Evolutionary conservation across 2,329 filamentous ascomycete genomes (phyloP).

Genomic region (Alternaria triticimaculans): DNA sequence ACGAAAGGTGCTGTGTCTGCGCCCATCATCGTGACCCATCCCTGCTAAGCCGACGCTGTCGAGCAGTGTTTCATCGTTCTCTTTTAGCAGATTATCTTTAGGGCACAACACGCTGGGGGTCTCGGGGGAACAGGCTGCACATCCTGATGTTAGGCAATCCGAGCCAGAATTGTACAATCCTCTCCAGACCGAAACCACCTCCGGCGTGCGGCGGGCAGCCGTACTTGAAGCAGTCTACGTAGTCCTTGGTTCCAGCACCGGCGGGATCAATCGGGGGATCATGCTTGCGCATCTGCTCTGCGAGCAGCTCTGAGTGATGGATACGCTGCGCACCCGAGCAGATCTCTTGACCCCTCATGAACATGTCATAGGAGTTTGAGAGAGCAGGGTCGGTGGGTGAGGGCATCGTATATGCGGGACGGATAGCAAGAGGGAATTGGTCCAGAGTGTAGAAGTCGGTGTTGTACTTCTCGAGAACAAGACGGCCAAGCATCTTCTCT

Average conservation of each 20-base stretch:
- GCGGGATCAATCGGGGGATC: constrained; percentile 64
- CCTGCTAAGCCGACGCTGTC: background rate
- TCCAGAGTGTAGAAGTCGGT: constrained; percentile 98
- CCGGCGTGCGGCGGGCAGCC: constrained; percentile 70
- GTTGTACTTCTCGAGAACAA: constrained; percentile 86
- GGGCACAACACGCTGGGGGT: constrained; percentile 63
- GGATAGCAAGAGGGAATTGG: constrained; percentile 88
- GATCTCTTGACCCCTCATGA: constrained; percentile 74
- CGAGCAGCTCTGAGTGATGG: constrained; percentile 65
- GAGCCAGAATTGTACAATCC: constrained; percentile 71
- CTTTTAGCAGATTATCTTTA: constrained; percentile 28
- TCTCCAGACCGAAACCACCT: constrained; percentile 69
- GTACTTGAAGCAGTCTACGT: constrained; percentile 68
- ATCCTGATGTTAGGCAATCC: constrained; percentile 69
- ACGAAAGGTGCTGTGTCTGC: background rate
- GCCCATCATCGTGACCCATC: background rate
- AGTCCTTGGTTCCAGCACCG: constrained; percentile 66
- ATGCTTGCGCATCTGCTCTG: constrained; percentile 64
- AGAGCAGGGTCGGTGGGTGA: constrained; percentile 56
- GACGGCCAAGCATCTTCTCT: constrained; percentile 85
- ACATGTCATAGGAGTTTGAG: constrained; percentile 72
- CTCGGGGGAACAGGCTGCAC: constrained; percentile 68
- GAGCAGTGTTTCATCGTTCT: background rate
- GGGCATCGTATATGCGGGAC: constrained; percentile 92
- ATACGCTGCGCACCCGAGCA: constrained; percentile 72